phyloP scores from a whole-genome alignment of 2,329 filamentous ascomycete species.

The Diaporthe sp. region DNA sequence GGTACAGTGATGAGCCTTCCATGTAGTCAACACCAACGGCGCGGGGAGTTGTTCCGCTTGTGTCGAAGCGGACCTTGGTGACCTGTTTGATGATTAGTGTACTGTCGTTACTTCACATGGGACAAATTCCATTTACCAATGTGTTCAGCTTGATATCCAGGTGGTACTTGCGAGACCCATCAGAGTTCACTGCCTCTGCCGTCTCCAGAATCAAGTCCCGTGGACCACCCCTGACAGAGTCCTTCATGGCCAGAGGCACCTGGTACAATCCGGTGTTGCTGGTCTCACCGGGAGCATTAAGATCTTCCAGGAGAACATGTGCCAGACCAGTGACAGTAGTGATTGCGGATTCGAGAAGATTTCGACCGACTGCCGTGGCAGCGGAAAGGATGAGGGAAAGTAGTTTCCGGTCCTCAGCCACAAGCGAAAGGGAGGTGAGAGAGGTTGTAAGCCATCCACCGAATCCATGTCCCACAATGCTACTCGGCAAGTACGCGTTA shows the following conservation, averaged over 20 bases:
- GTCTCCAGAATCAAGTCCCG: conserved; percentile 54
- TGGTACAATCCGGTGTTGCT: conserved; percentile 20
- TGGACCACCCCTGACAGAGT: conserved; percentile 53
- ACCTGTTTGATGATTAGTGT: neutral
- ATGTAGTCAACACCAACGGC: conserved; percentile 45
- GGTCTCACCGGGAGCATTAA: conserved; percentile 45
- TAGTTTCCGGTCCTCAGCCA: conserved; percentile 61
- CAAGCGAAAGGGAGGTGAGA: conserved; percentile 57
- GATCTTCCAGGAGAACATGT: conserved; percentile 36
- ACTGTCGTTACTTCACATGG: conserved; percentile 48
- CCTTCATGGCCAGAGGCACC: conserved; percentile 61
- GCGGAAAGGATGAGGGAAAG: conserved; percentile 36
- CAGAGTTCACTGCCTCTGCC: conserved; percentile 52
- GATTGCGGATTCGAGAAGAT: conserved; percentile 18
- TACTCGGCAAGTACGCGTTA: conserved; percentile 51
- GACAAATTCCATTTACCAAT: conserved; percentile 49
- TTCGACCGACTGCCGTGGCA: conserved; percentile 33
- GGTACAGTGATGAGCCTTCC: conserved; percentile 44
- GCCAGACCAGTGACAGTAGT: conserved; percentile 36
- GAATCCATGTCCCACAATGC: conserved; percentile 62
- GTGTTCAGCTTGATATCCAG: conserved; percentile 57
- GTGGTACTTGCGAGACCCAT: conserved; percentile 51
- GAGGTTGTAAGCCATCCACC: conserved; percentile 59
- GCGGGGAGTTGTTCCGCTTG: conserved; percentile 33
- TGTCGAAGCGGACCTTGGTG: conserved; percentile 44